phyloP scores from a whole-genome alignment of 1,284 basidiomycete genomes.

The Cryptococcus neoformans region DNA sequence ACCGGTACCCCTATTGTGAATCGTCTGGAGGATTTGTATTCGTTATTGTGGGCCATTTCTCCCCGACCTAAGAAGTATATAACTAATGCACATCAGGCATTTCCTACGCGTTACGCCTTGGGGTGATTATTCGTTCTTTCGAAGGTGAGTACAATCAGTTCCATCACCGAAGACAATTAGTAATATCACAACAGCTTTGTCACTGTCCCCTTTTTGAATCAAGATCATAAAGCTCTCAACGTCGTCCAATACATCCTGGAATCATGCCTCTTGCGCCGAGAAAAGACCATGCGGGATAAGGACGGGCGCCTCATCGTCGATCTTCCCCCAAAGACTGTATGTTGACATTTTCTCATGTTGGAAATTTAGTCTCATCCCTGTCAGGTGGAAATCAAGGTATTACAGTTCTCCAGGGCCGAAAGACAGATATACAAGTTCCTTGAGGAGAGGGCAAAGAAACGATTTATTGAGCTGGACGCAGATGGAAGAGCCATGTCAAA shows the following conservation, averaged over 20 bases:
- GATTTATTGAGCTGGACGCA: constrained; percentile 69
- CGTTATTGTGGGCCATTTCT: constrained; percentile 62
- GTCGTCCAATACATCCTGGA: constrained; percentile 91
- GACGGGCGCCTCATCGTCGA: constrained; percentile 87
- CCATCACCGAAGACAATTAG: not conserved
- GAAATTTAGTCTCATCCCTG: not conserved
- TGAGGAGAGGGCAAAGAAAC: constrained; percentile 44
- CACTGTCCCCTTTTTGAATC: constrained; percentile 79
- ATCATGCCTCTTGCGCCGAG: constrained; percentile 81
- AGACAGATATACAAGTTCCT: constrained; percentile 67
- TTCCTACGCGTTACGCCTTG: constrained; percentile 89
- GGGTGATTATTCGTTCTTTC: constrained; percentile 67
- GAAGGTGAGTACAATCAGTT: constrained; percentile 15
- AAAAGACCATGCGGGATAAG: constrained; percentile 88
- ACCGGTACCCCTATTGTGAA: constrained; percentile 98
- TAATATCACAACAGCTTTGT: constrained; percentile 61
- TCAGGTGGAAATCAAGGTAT: constrained; percentile 62
- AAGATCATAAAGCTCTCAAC: constrained; percentile 85
- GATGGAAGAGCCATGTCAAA: constrained; percentile 76
- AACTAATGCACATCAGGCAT: constrained; percentile 55
- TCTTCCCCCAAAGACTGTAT: constrained; percentile 70
- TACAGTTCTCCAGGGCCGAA: constrained; percentile 73
- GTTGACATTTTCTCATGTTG: constrained; percentile 46
- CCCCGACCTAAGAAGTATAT: not conserved
- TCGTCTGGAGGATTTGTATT: constrained; percentile 87